These are phyloP conservation scores for Mucor plumbeus DNA, from an alignment of 371 early-diverging fungal genomes.

Conservation along the genomic window DNA sequence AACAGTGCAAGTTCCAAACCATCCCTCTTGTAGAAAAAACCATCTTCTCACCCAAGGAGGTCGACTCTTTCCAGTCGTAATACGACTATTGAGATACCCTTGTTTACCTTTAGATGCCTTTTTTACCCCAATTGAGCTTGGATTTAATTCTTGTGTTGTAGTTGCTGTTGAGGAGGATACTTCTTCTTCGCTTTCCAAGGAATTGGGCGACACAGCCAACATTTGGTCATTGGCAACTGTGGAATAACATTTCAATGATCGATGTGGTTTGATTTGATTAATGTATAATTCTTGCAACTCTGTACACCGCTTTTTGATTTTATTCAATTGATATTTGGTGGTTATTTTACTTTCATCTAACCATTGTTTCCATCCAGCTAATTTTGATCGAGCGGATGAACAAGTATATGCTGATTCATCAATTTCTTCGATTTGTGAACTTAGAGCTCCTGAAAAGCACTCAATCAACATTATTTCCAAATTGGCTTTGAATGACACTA, in stretches of 20 bases:
- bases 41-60: slow-evolving; percentile 59
- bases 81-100: slow-evolving; percentile 42
- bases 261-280: slow-evolving; percentile 40
- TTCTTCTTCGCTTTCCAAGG: slow-evolving; percentile 7
- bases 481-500: slow-evolving; percentile 42
- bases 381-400: slow-evolving; percentile 25
- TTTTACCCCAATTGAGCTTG: not conserved
- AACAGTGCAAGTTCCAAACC: slow-evolving; percentile 57
- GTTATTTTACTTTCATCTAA: slow-evolving; percentile 41
- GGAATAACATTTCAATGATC: slow-evolving; percentile 39
- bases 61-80: slow-evolving; percentile 34
- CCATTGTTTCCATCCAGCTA: slow-evolving; percentile 51
- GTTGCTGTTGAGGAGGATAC: not conserved
- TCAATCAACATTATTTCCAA: slow-evolving; percentile 42
- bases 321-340: slow-evolving; percentile 38
- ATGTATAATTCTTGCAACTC: slow-evolving; percentile 38
- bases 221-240: slow-evolving; percentile 1
- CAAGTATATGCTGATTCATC: slow-evolving; percentile 36
- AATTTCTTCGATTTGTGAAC: slow-evolving; percentile 40
- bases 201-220: not conserved
- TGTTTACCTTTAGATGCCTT: slow-evolving; percentile 26
- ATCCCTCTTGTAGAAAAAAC: slow-evolving; percentile 63
- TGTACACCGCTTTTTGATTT: slow-evolving; percentile 32
- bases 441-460: slow-evolving; percentile 44
- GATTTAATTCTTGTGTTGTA: not conserved